Percentiles rank a stretch among this genome's conserved stretches.
These are phyloP conservation scores for Zalaria sp. DNA, from an alignment of 2,329 filamentous ascomycete genomes.

Conservation along the genomic window DNA sequence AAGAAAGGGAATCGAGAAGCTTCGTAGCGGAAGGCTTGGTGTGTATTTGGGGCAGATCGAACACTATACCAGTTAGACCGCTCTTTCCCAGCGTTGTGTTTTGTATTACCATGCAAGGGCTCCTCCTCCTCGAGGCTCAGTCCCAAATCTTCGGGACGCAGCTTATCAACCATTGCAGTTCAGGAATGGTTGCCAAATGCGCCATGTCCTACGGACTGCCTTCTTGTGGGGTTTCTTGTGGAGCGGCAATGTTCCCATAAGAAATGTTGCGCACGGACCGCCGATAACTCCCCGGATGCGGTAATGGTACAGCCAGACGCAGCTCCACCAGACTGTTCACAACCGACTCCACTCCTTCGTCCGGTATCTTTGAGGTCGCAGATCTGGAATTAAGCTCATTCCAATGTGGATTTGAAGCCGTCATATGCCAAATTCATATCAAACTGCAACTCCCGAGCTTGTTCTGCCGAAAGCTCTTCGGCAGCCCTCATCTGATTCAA, in stretches of 20 bases:
- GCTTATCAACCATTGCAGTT: background rate
- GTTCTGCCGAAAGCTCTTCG: slow-evolving; percentile 75
- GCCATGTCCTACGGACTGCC: too few relatives aligned
- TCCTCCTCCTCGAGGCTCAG: slow-evolving; percentile 12
- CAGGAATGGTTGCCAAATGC: too few relatives aligned
- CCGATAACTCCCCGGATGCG: too few relatives aligned
- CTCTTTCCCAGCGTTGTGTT: too few relatives aligned
- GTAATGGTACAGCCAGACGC: too few relatives aligned
- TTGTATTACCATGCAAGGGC: slow-evolving; percentile 14
- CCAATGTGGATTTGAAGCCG: slow-evolving; percentile 73
- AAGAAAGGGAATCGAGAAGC: slow-evolving; percentile 51
- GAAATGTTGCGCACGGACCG: too few relatives aligned
- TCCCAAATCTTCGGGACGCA: slow-evolving; percentile 5
- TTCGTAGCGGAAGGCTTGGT: slow-evolving; percentile 53
- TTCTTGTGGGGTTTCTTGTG: too few relatives aligned
- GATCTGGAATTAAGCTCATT: slow-evolving; percentile 7
- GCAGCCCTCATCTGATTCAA: slow-evolving; percentile 96
- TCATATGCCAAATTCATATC: slow-evolving; percentile 92
- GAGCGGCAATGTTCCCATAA: too few relatives aligned
- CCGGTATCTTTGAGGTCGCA: too few relatives aligned
- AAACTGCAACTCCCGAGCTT: slow-evolving; percentile 76
- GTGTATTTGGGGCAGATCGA: slow-evolving; percentile 74
- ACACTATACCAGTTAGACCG: slow-evolving; percentile 27
- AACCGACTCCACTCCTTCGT: too few relatives aligned
- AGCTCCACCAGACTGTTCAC: too few relatives aligned